Conservation (phyloP, 805 yeast genomes). For the Kazachstania viticola region DNA sequence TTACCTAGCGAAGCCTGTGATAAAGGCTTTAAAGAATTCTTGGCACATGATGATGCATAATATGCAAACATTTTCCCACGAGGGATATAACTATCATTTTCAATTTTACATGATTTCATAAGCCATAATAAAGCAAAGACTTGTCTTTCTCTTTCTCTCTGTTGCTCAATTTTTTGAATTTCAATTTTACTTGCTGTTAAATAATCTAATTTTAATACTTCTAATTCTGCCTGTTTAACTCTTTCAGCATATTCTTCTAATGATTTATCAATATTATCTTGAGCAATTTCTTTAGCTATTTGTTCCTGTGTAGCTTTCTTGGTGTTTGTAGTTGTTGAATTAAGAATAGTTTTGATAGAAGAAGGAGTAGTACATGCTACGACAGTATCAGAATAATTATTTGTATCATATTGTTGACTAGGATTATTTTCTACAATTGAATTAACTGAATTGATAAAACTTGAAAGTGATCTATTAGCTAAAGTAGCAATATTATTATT, state of each 20-base stretch:
- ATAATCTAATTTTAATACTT: slow-evolving; percentile 17
- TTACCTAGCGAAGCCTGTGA: slow-evolving; percentile 73
- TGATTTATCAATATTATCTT: slow-evolving; percentile 24
- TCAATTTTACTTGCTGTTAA: slow-evolving; percentile 18
- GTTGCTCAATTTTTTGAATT: slow-evolving; percentile 21
- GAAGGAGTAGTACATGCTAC: no score
- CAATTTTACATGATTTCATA: slow-evolving; percentile 44
- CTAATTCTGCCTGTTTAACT: slow-evolving; percentile 31
- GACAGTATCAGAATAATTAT: no score
- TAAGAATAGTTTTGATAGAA: no score
- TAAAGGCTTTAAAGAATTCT: slow-evolving; percentile 41
- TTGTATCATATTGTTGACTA: no score
- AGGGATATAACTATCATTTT: slow-evolving; percentile 43
- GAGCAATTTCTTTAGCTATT: slow-evolving; percentile 18
- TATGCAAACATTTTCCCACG: slow-evolving; percentile 55
- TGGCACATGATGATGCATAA: slow-evolving; percentile 45
- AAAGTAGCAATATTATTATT: no score
- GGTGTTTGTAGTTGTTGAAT: neutral
- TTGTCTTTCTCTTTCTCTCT: slow-evolving; percentile 51
- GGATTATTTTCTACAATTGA: no score
- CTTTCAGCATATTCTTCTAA: slow-evolving; percentile 32
- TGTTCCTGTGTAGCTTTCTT: slow-evolving; percentile 17
- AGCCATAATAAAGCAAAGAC: slow-evolving; percentile 75
- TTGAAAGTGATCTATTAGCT: no score
- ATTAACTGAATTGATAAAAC: no score